These are phyloP conservation scores for Phlyctochytrium planicorne DNA, from an alignment of 192 early-diverging fungal species.

Conservation along the genomic window DNA sequence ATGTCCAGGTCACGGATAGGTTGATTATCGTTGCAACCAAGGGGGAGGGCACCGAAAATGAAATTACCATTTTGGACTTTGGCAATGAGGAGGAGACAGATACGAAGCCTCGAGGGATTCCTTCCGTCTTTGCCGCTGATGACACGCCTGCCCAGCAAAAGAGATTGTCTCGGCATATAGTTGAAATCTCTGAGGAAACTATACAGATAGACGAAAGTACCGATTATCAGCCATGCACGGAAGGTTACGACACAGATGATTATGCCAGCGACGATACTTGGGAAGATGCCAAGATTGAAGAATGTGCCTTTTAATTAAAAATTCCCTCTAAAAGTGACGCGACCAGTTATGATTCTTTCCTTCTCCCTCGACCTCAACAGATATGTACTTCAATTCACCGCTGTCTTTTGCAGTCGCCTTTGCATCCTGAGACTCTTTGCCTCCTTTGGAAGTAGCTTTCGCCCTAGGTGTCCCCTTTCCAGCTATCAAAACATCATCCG, in stretches of 20 bases:
- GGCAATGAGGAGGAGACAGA: conserved; percentile 14
- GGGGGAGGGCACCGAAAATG: conserved; percentile 38
- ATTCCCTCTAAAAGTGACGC: neutral
- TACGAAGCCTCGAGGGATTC: too few species aligned
- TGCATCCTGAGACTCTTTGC: neutral
- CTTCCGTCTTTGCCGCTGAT: too few species aligned
- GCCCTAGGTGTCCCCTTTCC: neutral
- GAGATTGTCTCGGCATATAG: too few species aligned
- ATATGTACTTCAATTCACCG: neutral
- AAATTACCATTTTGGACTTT: conserved; percentile 37
- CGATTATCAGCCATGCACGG: neutral
- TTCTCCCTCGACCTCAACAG: neutral
- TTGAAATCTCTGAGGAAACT: too few species aligned
- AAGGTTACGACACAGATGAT: neutral
- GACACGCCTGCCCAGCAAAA: too few species aligned
- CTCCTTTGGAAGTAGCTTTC: neutral
- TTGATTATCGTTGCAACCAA: conserved; percentile 27
- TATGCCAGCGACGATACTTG: neutral
- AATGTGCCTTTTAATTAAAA: too few species aligned
- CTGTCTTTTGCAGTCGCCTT: neutral
- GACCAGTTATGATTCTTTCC: neutral
- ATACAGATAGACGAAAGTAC: too few species aligned
- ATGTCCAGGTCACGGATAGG: conserved; percentile 27
- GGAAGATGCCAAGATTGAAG: conserved; percentile 2
- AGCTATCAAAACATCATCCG: neutral